Percentiles rank a stretch among this genome's conserved stretches.
These are phyloP conservation scores for Didymella arachidicola DNA, from an alignment of 2,329 filamentous ascomycete genomes.

Conservation along the genomic window DNA sequence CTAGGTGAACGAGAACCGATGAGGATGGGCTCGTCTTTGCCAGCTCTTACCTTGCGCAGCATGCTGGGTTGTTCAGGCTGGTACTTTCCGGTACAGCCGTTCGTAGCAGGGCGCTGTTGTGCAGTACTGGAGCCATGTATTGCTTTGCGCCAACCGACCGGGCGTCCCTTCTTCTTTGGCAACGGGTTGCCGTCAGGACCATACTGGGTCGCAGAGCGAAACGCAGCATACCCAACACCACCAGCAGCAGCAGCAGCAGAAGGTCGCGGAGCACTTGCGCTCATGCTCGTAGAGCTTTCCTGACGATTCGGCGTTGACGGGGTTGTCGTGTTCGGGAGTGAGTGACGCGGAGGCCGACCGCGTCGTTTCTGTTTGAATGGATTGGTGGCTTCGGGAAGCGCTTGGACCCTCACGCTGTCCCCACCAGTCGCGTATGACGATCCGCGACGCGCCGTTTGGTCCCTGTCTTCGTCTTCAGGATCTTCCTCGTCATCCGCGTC, in stretches of 20 bases:
- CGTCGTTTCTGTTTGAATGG: conserved; percentile 45
- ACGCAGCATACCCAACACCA: conserved; percentile 54
- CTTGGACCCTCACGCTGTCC: conserved; percentile 38
- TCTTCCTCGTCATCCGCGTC: conserved; percentile 49
- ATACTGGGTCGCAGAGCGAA: conserved; percentile 43
- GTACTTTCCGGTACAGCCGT: conserved; percentile 24
- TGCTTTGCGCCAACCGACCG: conserved; percentile 59
- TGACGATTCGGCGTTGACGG: conserved; percentile 29
- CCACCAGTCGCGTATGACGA: conserved; percentile 32
- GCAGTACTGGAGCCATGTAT: conserved; percentile 52
- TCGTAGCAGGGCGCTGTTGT: conserved; percentile 34
- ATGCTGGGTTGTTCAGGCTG: conserved; percentile 36
- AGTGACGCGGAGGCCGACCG: conserved; percentile 49
- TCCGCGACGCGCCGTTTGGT: conserved; percentile 17
- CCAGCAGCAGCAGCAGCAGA: conserved; percentile 15
- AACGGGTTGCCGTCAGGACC: conserved; percentile 47
- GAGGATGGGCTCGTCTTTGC: conserved; percentile 28
- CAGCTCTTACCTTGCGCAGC: conserved; percentile 34
- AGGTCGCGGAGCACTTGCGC: conserved; percentile 34
- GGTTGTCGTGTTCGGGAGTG: conserved; percentile 32
- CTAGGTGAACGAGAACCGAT: conserved; percentile 47
- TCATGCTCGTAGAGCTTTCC: conserved; percentile 32
- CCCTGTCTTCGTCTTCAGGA: conserved; percentile 39
- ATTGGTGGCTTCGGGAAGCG: conserved; percentile 41
- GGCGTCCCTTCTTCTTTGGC: conserved; percentile 57